phyloP scores from a whole-genome alignment of 768 basidiomycete genomes.

The Naganishia friedmannii region DNA sequence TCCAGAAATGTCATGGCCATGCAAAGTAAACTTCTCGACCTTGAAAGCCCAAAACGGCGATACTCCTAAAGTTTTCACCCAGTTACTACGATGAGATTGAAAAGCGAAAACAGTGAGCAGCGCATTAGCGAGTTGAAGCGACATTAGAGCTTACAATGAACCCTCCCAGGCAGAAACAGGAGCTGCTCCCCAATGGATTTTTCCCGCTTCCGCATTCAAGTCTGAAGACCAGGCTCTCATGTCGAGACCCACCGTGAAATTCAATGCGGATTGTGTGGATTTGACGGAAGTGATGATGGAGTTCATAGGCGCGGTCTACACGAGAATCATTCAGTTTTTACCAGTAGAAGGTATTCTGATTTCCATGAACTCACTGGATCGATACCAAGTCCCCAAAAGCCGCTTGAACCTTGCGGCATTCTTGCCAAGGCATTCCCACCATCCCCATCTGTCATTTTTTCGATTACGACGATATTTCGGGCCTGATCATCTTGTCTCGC shows the following conservation, averaged over 20 bases:
- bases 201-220: conserved; percentile 34
- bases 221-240: conserved; percentile 35
- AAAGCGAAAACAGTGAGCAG: not conserved
- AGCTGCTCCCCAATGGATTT: conserved; percentile 48
- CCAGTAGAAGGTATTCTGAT: no score
- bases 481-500: conserved; percentile 29
- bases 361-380: conserved; percentile 39
- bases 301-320: conserved; percentile 17
- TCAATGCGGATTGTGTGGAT: conserved; percentile 29
- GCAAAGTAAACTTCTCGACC: conserved; percentile 37
- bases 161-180: conserved; percentile 37
- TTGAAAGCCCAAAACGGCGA: conserved; percentile 41
- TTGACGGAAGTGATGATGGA: conserved; percentile 38
- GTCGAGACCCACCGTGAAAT: conserved; percentile 40
- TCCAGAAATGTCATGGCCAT: conserved; percentile 34
- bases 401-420: conserved; percentile 37
- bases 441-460: conserved; percentile 24
- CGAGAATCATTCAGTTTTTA: no score
- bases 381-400: conserved; percentile 47
- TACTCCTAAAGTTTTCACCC: conserved; percentile 36
- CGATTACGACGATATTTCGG: conserved; percentile 31
- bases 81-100: conserved; percentile 38
- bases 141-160: conserved; percentile 40
- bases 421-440: conserved; percentile 25
- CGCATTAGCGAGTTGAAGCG: not conserved